Percentiles rank a stretch among this genome's conserved stretches.
phyloP scores from a whole-genome alignment of 352 stramenopile genomes.

The Phytophthora cryptogea region DNA sequence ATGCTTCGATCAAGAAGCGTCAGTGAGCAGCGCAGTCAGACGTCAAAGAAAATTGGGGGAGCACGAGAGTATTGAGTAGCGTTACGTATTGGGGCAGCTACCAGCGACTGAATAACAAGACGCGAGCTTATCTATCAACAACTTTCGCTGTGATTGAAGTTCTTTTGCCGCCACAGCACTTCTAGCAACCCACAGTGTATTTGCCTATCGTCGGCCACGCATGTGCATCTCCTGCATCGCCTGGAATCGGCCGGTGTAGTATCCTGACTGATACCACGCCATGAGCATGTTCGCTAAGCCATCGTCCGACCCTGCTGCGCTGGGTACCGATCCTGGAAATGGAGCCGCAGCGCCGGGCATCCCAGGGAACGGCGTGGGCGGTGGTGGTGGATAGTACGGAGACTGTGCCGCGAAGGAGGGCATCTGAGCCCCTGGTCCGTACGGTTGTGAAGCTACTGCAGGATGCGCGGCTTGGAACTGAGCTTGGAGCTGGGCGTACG shows the following conservation, averaged over 20 bases:
- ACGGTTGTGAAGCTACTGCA: constrained; percentile 27
- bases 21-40: constrained; percentile 38
- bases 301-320: constrained; percentile 39
- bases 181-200: constrained; percentile 10
- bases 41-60: neutral
- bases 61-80: neutral
- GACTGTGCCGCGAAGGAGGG: constrained; percentile 23
- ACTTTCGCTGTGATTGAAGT: neutral
- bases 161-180: neutral
- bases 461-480: constrained; percentile 52
- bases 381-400: constrained; percentile 33
- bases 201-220: constrained; percentile 27
- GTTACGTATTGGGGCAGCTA: constrained; percentile 10
- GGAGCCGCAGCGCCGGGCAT: constrained; percentile 20
- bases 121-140: constrained; percentile 1
- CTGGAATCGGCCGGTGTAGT: constrained; percentile 81
- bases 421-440: constrained; percentile 19
- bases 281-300: constrained; percentile 75
- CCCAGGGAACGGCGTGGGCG: constrained; percentile 32
- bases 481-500: constrained; percentile 64
- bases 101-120: neutral
- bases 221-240: constrained; percentile 77
- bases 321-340: constrained; percentile 21
- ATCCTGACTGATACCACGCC: constrained; percentile 87
- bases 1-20: constrained; percentile 58